Base-by-base conservation (phyloP, 2,329 filamentous ascomycete genomes). In the Neocucurbitaria cava region DNA sequence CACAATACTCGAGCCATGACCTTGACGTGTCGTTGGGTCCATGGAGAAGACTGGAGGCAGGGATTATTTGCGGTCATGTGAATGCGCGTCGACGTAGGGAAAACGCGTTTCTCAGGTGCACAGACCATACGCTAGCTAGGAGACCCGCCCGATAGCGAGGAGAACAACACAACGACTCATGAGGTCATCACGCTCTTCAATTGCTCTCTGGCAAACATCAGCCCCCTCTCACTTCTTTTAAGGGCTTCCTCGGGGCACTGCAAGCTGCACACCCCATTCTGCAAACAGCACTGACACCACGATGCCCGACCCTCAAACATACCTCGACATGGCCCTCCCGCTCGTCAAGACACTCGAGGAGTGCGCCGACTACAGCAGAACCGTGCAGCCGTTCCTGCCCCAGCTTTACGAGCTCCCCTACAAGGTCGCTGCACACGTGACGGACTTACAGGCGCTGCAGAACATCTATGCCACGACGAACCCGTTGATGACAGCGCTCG, bases 381-480 rank as follows among this genome's bases (percentile, higher is more conserved):
- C 90, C 0, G 88, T 96, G 62, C 80, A 86, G 61, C 92, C 92
- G 9, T 96, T 86, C 66, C 83, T 96, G 28, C 91, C 92, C 10
- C 79, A 83, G 52, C 85, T 86, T 59, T 76, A 76, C 56, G 69
- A 71, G 18, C 74, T 83, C 6, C 79, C 79, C 1, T 65, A 73
- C 46, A 69, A 76, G 46, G 50, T 82, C 48, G 73, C 86, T 57
- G 83, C 85, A 46, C 85, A 84, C 62, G 79, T 86, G 59, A 82
- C 82, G 61, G 86, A 85, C 70, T 76, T 83, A 30, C 82, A 86
- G 47, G 85, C 81, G 47, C 79, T 97, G 49, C 82, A 86, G 65
- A 80, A 87, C 42, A 78, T 96, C 52, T 99, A 98, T 69, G 74
- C 89, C 50, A 82, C 87, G 43, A 98, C 94, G 17, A 98, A 99